Conservation (phyloP, 306 rosid genomes). For the Hylodesmum podocarpum region DNA sequence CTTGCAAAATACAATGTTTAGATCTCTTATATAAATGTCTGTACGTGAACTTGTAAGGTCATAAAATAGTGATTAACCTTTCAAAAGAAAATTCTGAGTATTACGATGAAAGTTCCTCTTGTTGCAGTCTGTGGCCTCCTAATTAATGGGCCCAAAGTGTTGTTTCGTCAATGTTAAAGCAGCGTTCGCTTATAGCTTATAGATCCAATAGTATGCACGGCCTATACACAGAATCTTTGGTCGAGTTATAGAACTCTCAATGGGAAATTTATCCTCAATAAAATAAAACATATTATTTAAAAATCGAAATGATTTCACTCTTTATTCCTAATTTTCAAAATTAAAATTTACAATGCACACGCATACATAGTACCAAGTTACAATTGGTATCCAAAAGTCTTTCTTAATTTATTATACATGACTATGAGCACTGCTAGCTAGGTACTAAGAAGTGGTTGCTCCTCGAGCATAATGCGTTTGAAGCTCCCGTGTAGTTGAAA, state of each 20-base stretch:
- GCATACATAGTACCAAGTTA: not conserved
- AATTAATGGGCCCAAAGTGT: no score
- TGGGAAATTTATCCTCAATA: no score
- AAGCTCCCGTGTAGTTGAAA: not conserved
- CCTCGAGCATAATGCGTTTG: not conserved
- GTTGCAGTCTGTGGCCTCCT: not conserved
- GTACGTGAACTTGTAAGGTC: conserved; percentile 7
- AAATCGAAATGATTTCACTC: not conserved
- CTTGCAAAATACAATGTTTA: not conserved
- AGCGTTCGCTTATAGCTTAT: no score
- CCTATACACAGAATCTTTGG: no score
- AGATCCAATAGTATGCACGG: no score
- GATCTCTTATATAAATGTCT: not conserved
- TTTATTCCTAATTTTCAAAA: not conserved
- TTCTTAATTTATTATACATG: not conserved
- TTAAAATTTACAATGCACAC: not conserved
- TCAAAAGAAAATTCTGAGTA: not conserved
- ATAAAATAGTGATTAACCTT: not conserved
- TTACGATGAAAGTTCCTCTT: not conserved
- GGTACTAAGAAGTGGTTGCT: no score
- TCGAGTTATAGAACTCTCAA: no score
- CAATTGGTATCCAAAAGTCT: not conserved
- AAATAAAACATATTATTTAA: not conserved
- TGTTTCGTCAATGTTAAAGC: no score
- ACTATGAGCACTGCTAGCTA: not conserved